Conservation (phyloP, 2,329 filamentous ascomycete species). For the Colletotrichum acutatum region DNA sequence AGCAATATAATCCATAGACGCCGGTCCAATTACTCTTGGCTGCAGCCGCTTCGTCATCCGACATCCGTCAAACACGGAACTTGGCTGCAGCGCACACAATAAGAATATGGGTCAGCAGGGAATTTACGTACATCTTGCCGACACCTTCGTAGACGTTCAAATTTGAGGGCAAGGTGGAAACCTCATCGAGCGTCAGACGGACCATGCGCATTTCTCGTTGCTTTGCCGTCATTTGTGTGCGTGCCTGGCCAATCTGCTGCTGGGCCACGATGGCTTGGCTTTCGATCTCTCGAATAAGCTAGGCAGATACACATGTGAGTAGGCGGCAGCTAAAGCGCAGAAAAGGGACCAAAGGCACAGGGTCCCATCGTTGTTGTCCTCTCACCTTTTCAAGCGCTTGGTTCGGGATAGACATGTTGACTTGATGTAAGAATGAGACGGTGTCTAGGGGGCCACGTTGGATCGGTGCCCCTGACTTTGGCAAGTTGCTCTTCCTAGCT, state of each 20-base stretch:
- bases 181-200: constrained; percentile 86
- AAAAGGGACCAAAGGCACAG: not conserved
- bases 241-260: constrained; percentile 90
- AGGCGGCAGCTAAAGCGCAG: constrained; percentile 11
- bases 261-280: constrained; percentile 87
- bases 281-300: constrained; percentile 96
- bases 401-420: constrained; percentile 89
- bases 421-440: not conserved
- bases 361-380: not conserved
- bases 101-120: not conserved
- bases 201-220: constrained; percentile 90
- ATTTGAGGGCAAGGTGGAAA: constrained; percentile 77
- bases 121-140: constrained; percentile 85
- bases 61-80: not conserved
- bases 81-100: not conserved
- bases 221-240: constrained; percentile 85
- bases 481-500: not conserved
- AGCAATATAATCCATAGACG: constrained; percentile 12
- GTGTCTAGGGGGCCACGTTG: not conserved
- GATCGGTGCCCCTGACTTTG: not conserved
- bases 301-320: constrained; percentile 11
- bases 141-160: constrained; percentile 94
- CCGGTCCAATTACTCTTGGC: not conserved
- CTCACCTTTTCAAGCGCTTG: constrained; percentile 92
- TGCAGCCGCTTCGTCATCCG: not conserved